Evolutionary conservation across 2,329 filamentous ascomycete species (phyloP), one percentile per base, ranked within the genome.

Genomic region (Arthrobotrys iridis): DNA sequence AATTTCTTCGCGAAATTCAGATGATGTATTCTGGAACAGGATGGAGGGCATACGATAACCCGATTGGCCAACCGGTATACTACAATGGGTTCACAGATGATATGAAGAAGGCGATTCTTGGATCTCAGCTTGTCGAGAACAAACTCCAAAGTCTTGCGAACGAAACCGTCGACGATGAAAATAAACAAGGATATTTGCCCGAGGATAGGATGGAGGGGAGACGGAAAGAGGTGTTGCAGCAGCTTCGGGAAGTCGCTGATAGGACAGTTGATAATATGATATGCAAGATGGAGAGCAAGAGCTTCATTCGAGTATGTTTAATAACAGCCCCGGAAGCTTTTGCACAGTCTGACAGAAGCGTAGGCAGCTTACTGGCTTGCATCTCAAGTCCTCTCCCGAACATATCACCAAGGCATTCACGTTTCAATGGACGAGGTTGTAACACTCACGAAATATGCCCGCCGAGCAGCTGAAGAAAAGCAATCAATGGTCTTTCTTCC

Each of bases 381-480:
- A 52, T 96, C 93, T 0, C 94, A 98, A 83, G 85, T 98, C 50
- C 85, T 98, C 76, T 96, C 94, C 3, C 86, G 95, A 75, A 94
- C 95, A 4, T 99, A 99, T 82, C 93, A 98, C 80, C 94, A 98
- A 84, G 95, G 92, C 7, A 97, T 99, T 60, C 95, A 99, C 82
- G 93, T 98, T 26, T 96, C 92, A 0, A 96, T 92, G 81, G 93
- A 97, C 80, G 95, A 99, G 83, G 93, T 99, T 3, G 82, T 97
- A 60, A 87, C 93, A 30, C 82, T 99, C 73, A 86, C 93, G 62
- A 89, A 87, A 24, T 92, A 97, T 11, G 95, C 95, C 11, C 89
- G 93, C 79, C 85, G 91, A 79, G 94, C 95, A 0, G 89, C 90
- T 68, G 88, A 88, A 81, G 93, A 95, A 81, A 96, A 95, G 82